Conservation (phyloP, 2,329 filamentous ascomycete genomes). For the Aureobasidium sp. region DNA sequence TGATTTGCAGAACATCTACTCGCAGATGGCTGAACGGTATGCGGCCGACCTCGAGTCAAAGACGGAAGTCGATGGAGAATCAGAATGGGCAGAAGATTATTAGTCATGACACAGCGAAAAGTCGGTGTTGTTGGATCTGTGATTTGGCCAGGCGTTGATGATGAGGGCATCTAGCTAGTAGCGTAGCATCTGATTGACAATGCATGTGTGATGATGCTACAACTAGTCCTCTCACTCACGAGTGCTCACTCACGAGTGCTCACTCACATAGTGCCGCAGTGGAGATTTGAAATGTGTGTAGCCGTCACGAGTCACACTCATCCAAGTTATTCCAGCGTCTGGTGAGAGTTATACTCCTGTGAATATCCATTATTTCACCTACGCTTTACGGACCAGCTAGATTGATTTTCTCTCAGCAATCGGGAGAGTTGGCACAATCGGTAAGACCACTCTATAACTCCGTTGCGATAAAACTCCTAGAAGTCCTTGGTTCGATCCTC, state of each 20-base stretch:
- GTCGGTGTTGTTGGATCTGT: not conserved
- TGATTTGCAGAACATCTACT: not conserved
- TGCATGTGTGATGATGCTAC: not conserved
- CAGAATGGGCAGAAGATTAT: not conserved
- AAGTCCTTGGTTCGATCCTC: not conserved
- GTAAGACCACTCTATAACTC: not conserved
- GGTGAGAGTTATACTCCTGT: no score
- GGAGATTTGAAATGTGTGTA: not conserved
- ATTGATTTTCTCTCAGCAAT: not conserved
- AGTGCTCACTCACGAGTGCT: not conserved
- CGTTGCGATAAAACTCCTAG: not conserved
- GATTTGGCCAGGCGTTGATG: not conserved
- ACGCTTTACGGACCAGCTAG: no score
- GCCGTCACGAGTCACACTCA: not conserved
- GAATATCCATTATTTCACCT: no score
- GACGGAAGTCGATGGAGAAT: not conserved
- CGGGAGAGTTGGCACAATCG: not conserved
- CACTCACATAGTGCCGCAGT: fast-evolving
- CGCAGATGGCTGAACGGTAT: not conserved
- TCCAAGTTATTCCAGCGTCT: no score
- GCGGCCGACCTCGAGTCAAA: not conserved
- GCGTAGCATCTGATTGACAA: not conserved
- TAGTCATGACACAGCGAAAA: not conserved
- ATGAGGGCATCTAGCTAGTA: not conserved
- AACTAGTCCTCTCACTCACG: not conserved